Conservation (phyloP, 371 early-diverging fungal species). For the Lichtheimia corymbifera region DNA sequence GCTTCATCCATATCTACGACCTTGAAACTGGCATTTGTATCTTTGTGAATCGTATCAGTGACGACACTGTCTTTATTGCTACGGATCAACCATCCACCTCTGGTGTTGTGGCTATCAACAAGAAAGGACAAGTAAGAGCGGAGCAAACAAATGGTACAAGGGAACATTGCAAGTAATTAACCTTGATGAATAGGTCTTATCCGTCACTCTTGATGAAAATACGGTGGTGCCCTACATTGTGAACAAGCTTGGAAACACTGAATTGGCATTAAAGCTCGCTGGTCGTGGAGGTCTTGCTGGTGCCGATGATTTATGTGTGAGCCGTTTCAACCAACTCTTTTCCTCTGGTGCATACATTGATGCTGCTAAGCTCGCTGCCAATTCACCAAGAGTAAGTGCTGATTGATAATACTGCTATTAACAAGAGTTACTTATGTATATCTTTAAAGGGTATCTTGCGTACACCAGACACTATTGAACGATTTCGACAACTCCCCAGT, state of each 20-base stretch:
- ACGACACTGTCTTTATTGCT: conserved; percentile 96
- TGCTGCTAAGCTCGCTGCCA: conserved; percentile 96
- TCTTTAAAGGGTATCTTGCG: conserved; percentile 83
- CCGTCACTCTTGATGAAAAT: conserved; percentile 88
- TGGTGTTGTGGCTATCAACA: conserved; percentile 94
- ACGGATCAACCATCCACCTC: conserved; percentile 84
- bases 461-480: conserved; percentile 93
- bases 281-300: conserved; percentile 92
- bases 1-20: conserved; percentile 97
- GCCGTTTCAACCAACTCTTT: conserved; percentile 87
- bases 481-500: conserved; percentile 85
- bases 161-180: not conserved
- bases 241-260: conserved; percentile 79
- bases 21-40: conserved; percentile 91
- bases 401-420: not conserved
- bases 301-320: conserved; percentile 89
- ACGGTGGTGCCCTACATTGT: conserved; percentile 90
- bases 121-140: conserved; percentile 86
- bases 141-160: not conserved
- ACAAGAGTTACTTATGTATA: not conserved
- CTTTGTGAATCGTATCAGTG: conserved; percentile 95
- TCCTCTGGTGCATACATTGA: conserved; percentile 79
- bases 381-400: conserved; percentile 77
- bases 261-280: conserved; percentile 89
- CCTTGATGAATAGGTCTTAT: conserved; percentile 67